Percentiles rank a stretch among this genome's conserved stretches.
Conservation (phyloP, 2,329 filamentous ascomycete species). For the Colletotrichum viniferum region DNA sequence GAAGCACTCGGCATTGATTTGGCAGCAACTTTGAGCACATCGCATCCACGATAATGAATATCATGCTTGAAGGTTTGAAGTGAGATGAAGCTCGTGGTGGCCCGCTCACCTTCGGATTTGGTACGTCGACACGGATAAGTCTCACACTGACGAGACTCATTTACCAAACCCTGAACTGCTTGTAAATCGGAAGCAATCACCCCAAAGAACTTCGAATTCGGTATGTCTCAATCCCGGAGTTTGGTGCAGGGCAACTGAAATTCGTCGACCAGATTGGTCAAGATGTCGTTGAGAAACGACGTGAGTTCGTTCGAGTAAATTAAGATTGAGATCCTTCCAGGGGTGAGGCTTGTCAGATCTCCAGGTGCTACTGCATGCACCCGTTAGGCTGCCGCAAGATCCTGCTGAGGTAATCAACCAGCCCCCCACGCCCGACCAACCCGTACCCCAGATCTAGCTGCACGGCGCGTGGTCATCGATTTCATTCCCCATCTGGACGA, state of each 20-base stretch:
- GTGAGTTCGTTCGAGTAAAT: neutral
- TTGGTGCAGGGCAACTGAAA: neutral
- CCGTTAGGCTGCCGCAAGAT: neutral
- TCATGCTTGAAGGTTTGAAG: neutral
- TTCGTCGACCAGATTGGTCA: neutral
- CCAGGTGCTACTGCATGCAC: neutral
- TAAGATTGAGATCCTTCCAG: neutral
- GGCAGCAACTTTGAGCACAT: neutral
- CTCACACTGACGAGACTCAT: neutral
- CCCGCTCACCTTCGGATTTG: neutral
- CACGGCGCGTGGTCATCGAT: conserved; percentile 16
- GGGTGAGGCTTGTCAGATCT: neutral
- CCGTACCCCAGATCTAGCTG: conserved; percentile 9
- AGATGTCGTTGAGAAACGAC: neutral
- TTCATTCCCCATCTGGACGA: conserved; percentile 7
- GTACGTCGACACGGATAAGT: neutral
- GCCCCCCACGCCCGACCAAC: neutral
- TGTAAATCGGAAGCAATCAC: neutral
- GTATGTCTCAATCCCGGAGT: neutral
- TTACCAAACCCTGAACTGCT: neutral
- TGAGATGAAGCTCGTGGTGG: neutral
- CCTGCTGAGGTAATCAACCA: conserved; percentile 3
- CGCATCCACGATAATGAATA: neutral
- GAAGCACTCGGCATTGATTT: neutral
- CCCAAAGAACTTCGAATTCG: neutral